Evolutionary conservation across 192 early-diverging fungal genomes (phyloP), one percentile per base, ranked within the genome.

Genomic region (Rhizophagus clarus): DNA sequence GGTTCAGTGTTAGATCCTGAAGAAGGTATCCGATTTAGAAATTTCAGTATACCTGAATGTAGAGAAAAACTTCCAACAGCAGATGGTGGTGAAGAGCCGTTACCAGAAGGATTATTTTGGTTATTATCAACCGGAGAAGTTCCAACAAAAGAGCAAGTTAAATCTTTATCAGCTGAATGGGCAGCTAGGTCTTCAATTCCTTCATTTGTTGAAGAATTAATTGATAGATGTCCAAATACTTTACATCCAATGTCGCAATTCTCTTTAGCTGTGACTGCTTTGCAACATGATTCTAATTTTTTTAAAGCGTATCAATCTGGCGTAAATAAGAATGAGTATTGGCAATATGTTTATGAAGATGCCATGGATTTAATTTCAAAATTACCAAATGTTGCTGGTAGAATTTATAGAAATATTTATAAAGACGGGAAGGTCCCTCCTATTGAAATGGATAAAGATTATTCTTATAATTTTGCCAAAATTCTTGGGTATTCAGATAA

Each of bases 241-340:
- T 93, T 99, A 81, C 98, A 99, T 92, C 97, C 98, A 80, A 99
- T 99, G 98, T 95, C 95, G 78, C 98, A 99, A 91, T 95, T 99
- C 88, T 91, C 94, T 69, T 87, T 99, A 67, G 98, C 98, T 61
- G 93, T 99, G 86, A 98, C 93, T 79, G 98, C 98, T 72, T 92
- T 99, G 81, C 97, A 99, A 87, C 94, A 97, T 88, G 98, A 99
- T 81, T 94, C 92, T 80, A 89, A 88, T 85, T 99, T 99, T 85
- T 96, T 96, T 85, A 97, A 97, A 93, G 98, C 95, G 15, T 99
- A 99, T 91, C 90, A 94, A 81, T 83, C 82, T 9, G 98, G 98
- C 81, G 93, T 98, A 78, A 90, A 92, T 90, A 97, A 97, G 91
- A 86, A 88, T 81, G 87, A 97, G 81, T 98, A 99, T 96, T 99